phyloP scores from a whole-genome alignment of 345 rosid species.

The Stellera chamaejasme region DNA sequence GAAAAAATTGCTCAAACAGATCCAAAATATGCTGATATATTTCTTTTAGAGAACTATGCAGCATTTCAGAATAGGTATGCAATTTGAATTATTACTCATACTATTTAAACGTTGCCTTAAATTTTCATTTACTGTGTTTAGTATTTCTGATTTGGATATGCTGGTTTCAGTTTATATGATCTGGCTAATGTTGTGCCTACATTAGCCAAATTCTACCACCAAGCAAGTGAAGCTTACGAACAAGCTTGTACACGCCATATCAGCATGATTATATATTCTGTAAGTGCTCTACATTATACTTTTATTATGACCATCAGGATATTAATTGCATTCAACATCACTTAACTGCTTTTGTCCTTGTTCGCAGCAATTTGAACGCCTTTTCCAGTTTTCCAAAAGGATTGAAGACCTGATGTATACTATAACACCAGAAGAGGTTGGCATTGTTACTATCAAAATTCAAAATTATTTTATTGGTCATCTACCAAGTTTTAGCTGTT shows the following conservation, averaged over 20 bases:
- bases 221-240: conserved; percentile 98
- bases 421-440: conserved; percentile 91
- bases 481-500: no score
- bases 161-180: conserved; percentile 74
- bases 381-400: conserved; percentile 85
- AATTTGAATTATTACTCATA: not conserved
- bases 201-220: conserved; percentile 97
- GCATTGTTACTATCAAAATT: conserved; percentile 6
- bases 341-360: conserved; percentile 14
- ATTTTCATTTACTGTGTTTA: not conserved
- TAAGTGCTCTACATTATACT: conserved; percentile 31
- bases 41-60: conserved; percentile 94
- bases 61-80: conserved; percentile 91
- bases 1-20: conserved; percentile 95
- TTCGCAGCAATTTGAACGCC: conserved; percentile 89
- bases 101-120: conserved; percentile 5
- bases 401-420: conserved; percentile 95
- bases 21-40: conserved; percentile 84
- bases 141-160: conserved; percentile 21
- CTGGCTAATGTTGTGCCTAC: conserved; percentile 95
- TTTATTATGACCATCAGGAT: no score
- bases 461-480: no score
- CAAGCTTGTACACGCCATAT: conserved; percentile 97
- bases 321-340: conserved; percentile 1
- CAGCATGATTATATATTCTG: conserved; percentile 89